Base-by-base conservation (phyloP, 805 yeast species). In the Blastobotrys chiropterorum region DNA sequence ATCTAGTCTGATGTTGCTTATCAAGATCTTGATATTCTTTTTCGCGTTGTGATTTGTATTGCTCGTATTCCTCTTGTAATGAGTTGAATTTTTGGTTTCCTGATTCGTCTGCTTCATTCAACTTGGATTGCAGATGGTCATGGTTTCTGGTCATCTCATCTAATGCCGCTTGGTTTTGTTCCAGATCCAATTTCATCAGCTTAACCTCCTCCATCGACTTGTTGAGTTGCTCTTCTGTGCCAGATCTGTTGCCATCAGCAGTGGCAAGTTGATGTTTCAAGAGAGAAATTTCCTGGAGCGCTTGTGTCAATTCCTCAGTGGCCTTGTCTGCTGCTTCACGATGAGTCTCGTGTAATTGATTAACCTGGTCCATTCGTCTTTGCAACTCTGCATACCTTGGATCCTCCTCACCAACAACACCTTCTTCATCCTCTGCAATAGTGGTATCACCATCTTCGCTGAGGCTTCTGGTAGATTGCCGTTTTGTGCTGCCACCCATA, bases 21-120 rank as follows among this genome's bases (percentile, higher is more conserved):
- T 69, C 62, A 56, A 80, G 71, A 14, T 64, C 62, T 1, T 17
- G n/a, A 2, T 21, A 30, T 16, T 41, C 39, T 31, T 22, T 41
- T 21, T 38, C 15, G 20, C n/a, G 15, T 26, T 66, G 68, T 43
- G 82, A 73, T 56, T 72, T 67, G 2, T 65, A 46, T 66, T 56
- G 31, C n/a, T 50, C 46, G 26, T 52, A 54, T 50, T 53, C 48
- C 15, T 38, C 51, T 21, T 56, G 55, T 19, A 55, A 52, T 31
- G 61, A 60, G 48, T 41, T 47, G 26, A 56, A 46, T 21, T 51
- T 34, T 7, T 45, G 34, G 34, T 38, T 16, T 31, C 49, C 46
- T 39, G 58, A 50, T 38, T 58, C 53, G 49, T 52, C 52, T 14
- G 44, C 46, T 34, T 26, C 49, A 38, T 53, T 53, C 20, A 55